A percentile compares a stretch with the other conserved stretches of the same genome.
These are phyloP conservation scores for Hamamelis virginiana DNA, from an alignment of 164 flowering plant genomes.

Conservation along the genomic window DNA sequence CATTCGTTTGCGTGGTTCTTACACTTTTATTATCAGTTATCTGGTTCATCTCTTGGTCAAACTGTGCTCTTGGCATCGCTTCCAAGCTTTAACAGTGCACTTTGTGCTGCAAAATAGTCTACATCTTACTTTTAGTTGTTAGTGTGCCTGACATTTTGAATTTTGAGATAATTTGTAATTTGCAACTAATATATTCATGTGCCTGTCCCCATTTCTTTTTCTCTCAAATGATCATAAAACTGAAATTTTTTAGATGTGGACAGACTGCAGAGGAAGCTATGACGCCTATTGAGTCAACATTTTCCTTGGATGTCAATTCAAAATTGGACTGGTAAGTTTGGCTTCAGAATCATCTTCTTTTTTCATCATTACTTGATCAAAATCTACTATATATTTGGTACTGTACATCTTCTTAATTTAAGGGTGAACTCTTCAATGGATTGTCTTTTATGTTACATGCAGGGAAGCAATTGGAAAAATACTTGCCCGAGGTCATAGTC, in stretches of 20 bases:
- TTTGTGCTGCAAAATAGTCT: neutral
- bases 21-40: neutral
- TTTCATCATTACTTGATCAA: neutral
- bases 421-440: neutral
- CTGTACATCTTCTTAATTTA: neutral
- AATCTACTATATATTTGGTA: neutral
- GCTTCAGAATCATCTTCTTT: neutral
- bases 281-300: conserved; percentile 28
- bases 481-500: conserved; percentile 28
- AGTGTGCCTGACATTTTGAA: neutral
- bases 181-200: neutral
- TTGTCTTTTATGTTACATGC: neutral
- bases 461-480: conserved; percentile 28
- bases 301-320: conserved; percentile 23
- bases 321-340: conserved; percentile 22
- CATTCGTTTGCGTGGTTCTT: neutral
- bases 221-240: neutral
- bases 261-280: conserved; percentile 29
- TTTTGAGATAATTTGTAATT: neutral
- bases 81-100: neutral
- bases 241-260: neutral
- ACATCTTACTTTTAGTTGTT: no score
- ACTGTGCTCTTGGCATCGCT: neutral
- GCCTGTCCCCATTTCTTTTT: neutral
- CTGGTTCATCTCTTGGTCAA: neutral